Conservation (phyloP, 2,329 filamentous ascomycete species). For the Curvularia lunata region DNA sequence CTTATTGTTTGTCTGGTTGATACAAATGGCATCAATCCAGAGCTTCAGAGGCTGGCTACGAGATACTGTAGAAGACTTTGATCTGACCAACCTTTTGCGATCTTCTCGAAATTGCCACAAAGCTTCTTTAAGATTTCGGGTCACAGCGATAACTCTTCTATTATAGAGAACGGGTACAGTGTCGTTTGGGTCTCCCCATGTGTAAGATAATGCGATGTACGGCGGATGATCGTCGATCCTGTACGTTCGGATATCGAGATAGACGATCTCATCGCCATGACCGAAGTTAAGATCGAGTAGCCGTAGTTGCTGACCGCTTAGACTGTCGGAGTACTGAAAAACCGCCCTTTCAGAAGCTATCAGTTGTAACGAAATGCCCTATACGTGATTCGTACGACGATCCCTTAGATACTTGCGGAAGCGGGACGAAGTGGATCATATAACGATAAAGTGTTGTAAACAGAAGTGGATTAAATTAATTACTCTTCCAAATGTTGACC, state of each 20-base stretch:
- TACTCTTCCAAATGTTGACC: background rate
- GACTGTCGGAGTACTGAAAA: conserved; percentile 1
- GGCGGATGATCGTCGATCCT: background rate
- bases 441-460: background rate
- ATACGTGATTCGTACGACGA: no score
- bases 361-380: background rate
- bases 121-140: conserved; percentile 1
- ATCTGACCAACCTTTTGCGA: background rate
- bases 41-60: background rate
- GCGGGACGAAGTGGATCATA: background rate
- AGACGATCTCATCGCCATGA: background rate
- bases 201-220: conserved; percentile 1
- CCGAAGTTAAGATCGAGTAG: conserved; percentile 3
- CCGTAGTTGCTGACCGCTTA: background rate
- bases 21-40: background rate
- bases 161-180: background rate
- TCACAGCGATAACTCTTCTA: background rate
- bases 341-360: background rate
- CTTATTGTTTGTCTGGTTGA: background rate
- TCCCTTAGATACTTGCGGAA: no score
- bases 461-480: background rate
- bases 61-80: background rate
- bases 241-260: background rate
- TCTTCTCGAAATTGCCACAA: conserved; percentile 3
- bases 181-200: conserved; percentile 1